A percentile compares a stretch with the other conserved stretches of the same genome.
These are phyloP conservation scores for Nannizzia gypsea DNA, from an alignment of 2,329 filamentous ascomycete genomes.

Conservation along the genomic window DNA sequence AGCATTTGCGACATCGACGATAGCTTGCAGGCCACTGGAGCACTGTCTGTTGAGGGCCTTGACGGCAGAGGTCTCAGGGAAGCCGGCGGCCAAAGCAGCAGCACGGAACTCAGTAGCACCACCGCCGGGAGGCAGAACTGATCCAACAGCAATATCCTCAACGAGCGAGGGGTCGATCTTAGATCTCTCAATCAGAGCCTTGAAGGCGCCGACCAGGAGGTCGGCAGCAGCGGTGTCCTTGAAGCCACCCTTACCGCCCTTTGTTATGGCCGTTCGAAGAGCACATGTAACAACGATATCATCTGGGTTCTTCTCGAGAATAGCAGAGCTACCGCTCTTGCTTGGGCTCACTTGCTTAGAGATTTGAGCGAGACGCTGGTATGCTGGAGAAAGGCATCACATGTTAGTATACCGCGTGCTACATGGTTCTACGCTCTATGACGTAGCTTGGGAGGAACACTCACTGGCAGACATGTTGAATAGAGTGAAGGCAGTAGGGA, in stretches of 20 bases:
- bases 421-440: neutral
- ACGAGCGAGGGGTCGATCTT: conserved; percentile 78
- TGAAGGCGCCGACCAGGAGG: conserved; percentile 72
- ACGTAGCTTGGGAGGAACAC: conserved; percentile 11
- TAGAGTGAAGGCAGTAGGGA: conserved; percentile 14
- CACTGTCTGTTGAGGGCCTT: conserved; percentile 89
- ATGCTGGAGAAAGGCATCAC: conserved; percentile 31
- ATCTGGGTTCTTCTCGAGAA: conserved; percentile 43
- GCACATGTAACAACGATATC: conserved; percentile 84
- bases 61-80: conserved; percentile 74
- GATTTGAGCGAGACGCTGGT: conserved; percentile 49
- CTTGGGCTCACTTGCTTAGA: conserved; percentile 41
- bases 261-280: conserved; percentile 83
- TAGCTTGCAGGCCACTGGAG: conserved; percentile 82
- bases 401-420: conserved; percentile 12
- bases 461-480: conserved; percentile 35
- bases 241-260: conserved; percentile 84
- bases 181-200: conserved; percentile 69
- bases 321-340: conserved; percentile 25
- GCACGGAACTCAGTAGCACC: conserved; percentile 96
- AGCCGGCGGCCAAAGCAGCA: conserved; percentile 78
- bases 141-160: conserved; percentile 85
- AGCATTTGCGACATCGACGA: conserved; percentile 86
- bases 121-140: conserved; percentile 81
- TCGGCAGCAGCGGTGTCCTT: conserved; percentile 88